These are phyloP conservation scores for Lunularia cruciata DNA, from an alignment of 225 moss, liverwort and hornwort species.

Conservation along the genomic window DNA sequence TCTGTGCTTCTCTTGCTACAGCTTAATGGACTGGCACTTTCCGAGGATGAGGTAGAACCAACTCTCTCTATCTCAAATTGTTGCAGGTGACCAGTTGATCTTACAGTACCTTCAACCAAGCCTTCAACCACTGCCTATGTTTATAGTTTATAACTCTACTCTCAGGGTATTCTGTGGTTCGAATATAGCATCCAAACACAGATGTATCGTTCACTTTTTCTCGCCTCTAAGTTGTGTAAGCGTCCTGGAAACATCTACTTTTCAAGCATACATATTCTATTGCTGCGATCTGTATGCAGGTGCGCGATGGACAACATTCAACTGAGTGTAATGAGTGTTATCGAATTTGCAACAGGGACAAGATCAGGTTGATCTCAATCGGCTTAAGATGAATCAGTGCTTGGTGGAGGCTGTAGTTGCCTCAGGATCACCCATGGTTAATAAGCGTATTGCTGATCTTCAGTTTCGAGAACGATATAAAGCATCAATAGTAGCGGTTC, in stretches of 20 bases:
- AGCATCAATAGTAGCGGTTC: slow-evolving; percentile 72
- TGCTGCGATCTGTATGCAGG: not conserved
- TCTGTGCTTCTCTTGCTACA: slow-evolving; percentile 67
- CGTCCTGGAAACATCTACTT: too few relatives aligned
- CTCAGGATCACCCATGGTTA: slow-evolving; percentile 77
- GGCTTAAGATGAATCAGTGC: slow-evolving; percentile 59
- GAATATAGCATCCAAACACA: too few relatives aligned
- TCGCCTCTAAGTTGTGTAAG: too few relatives aligned
- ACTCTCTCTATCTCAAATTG: too few relatives aligned
- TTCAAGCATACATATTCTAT: not conserved
- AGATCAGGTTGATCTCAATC: slow-evolving; percentile 81
- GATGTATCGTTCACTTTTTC: too few relatives aligned
- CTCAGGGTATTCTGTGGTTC: too few relatives aligned
- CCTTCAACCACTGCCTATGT: not conserved
- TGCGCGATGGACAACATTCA: not conserved
- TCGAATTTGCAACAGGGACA: slow-evolving; percentile 53
- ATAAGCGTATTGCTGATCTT: slow-evolving; percentile 57
- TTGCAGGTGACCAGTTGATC: too few relatives aligned
- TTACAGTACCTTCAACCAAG: not conserved
- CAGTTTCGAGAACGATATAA: slow-evolving; percentile 74
- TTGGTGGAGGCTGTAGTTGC: slow-evolving; percentile 90
- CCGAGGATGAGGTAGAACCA: slow-evolving; percentile 71
- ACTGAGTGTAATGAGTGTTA: not conserved
- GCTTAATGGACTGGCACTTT: slow-evolving; percentile 63
- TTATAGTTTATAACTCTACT: not conserved